phyloP scores from a whole-genome alignment of 768 basidiomycete species.

The Suillus alpinus region DNA sequence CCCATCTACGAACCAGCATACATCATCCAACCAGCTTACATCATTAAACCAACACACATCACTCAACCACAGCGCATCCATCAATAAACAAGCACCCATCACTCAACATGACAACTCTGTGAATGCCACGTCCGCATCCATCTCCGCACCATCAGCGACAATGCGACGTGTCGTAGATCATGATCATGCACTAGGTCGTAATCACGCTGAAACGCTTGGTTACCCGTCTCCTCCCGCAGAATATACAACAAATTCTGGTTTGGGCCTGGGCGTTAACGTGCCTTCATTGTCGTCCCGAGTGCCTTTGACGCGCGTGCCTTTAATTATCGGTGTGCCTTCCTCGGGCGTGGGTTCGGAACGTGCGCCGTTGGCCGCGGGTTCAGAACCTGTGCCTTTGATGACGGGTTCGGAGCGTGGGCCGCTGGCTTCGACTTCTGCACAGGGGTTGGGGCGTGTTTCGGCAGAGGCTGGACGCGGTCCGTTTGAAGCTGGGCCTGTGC shows the following conservation, averaged over 20 bases:
- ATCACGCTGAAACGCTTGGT: neutral
- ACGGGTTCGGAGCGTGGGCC: neutral
- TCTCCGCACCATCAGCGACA: conserved; percentile 14
- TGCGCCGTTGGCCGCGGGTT: neutral
- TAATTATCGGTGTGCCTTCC: neutral
- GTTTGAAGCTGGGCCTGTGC: conserved; percentile 9
- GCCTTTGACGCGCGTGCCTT: no score
- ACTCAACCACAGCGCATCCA: neutral
- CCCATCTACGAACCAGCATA: neutral
- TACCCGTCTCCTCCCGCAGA: conserved; percentile 31
- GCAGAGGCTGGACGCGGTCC: neutral
- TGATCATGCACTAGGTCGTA: neutral
- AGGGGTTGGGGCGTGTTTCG: neutral
- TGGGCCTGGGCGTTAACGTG: neutral
- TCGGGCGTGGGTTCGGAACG: neutral
- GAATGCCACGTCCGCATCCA: conserved; percentile 3
- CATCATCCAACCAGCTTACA: neutral
- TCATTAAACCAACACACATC: no score
- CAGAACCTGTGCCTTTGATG: neutral
- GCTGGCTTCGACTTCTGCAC: neutral
- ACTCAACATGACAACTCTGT: conserved; percentile 17
- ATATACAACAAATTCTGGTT: neutral
- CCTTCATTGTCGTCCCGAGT: neutral
- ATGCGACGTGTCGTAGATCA: neutral
- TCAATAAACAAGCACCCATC: conserved; percentile 6